Base-by-base conservation (phyloP, 306 rosid genomes). In the Dryas drummondii region DNA sequence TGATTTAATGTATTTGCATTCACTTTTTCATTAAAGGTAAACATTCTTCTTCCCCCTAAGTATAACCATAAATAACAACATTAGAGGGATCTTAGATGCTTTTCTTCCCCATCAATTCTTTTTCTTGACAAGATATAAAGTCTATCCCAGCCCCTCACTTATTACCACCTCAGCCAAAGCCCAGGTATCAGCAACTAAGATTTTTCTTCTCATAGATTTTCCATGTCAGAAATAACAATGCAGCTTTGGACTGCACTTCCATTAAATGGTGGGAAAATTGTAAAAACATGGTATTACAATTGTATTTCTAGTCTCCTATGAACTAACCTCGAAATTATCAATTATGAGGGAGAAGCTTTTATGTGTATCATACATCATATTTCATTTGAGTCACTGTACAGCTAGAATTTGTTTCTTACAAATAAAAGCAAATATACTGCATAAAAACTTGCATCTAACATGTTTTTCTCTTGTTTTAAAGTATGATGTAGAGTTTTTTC, bases 401-500 rank as follows among this genome's bases (percentile, higher is more conserved):
- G n/a, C 42, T 72, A 17, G 11, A 66, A 9, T 55, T 52, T 52
- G 22, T 16, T 19, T 12, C 69, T 60, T 60, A 6, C 10, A 61
- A 53, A 14, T 19, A 51, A 76, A 17, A 53, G 55, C 19, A 50
- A 32, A 60, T 54, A 27, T 26, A 55, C 42, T 45, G 26, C 26
- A 51, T 26, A 44, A 32, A 32, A 50, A 58, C 54, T 61, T 70
- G 17, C 17, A 17, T 62, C 58, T 41, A 26, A 70, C 44, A 47
- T 57, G 57, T 6, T 44, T 56, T 42, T 70, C n/a, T 72, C 71
- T 62, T 72, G 79, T 50, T 77, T 74, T 64, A 58, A 60, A 66
- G 49, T 26, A 37, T 74, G 27, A 37, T 59, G 44, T 72, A 56
- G 15, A 49, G 13, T 14, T 56, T 40, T 70, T 16, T 41, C 27